Evolutionary conservation across 1,284 basidiomycete genomes (phyloP).

Genomic region (Sanghuangporus baumii): DNA sequence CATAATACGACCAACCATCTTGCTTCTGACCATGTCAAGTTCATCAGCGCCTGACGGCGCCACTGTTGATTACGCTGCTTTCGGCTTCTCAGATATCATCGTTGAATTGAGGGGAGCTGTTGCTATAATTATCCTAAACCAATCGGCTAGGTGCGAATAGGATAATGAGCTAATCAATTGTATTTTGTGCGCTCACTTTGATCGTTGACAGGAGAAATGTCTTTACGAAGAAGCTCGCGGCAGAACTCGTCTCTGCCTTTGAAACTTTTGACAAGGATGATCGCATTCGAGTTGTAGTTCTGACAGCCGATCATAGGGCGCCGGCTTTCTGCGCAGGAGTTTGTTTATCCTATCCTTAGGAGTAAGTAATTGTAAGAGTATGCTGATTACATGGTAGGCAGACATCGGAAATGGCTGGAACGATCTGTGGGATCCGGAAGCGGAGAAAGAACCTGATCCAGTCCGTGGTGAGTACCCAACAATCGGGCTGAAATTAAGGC

Average conservation of each 20-base stretch:
- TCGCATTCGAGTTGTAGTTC: constrained; percentile 42
- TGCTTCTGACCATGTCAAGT: neutral
- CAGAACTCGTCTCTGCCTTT: constrained; percentile 39
- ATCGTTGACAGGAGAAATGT: constrained; percentile 38
- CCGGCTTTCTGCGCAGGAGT: constrained; percentile 53
- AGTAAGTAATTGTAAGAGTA: neutral
- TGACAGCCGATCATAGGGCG: constrained; percentile 46
- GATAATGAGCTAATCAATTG: neutral
- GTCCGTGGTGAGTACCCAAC: constrained; percentile 23
- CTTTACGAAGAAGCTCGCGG: constrained; percentile 29
- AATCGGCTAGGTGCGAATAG: constrained; percentile 38
- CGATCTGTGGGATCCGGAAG: constrained; percentile 31
- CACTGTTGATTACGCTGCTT: neutral
- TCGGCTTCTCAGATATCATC: constrained; percentile 27
- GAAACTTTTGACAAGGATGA: constrained; percentile 46
- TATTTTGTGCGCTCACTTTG: neutral
- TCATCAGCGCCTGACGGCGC: neutral
- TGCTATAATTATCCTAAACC: constrained; percentile 37
- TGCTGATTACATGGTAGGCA: constrained; percentile 30
- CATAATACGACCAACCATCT: neutral
- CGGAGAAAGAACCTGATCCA: constrained; percentile 39
- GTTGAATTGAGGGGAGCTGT: constrained; percentile 38
- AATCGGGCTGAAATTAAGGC: neutral
- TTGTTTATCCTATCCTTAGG: constrained; percentile 17
- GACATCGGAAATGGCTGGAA: constrained; percentile 41